phyloP scores from a whole-genome alignment of 1,284 basidiomycete genomes.

The Sanghuangporus weigelae region DNA sequence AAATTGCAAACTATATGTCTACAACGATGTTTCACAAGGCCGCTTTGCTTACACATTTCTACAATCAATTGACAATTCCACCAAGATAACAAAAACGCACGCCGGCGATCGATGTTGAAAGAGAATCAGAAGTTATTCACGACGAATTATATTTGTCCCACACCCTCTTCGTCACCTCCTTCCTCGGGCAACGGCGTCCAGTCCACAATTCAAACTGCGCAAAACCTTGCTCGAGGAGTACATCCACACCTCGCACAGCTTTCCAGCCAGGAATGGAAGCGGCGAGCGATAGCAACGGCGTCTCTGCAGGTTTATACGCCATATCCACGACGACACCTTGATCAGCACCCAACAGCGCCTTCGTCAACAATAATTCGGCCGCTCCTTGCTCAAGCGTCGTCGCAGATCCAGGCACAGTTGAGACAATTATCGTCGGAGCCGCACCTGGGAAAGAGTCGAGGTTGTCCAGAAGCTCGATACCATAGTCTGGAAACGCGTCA shows the following conservation, averaged over 20 bases:
- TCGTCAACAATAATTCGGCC: conserved; percentile 49
- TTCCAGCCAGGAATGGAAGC: conserved; percentile 50
- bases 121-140: no score
- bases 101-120: no score
- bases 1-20: not conserved
- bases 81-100: no score
- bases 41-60: no score
- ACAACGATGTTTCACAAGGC: no score
- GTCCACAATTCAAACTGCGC: conserved; percentile 47
- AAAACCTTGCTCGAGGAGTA: conserved; percentile 47
- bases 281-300: conserved; percentile 66
- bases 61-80: no score
- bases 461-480: conserved; percentile 55
- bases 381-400: conserved; percentile 39
- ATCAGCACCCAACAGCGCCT: conserved; percentile 42
- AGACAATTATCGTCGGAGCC: conserved; percentile 71
- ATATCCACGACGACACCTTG: conserved; percentile 80
- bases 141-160: conserved; percentile 38
- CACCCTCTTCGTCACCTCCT: conserved; percentile 42
- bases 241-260: conserved; percentile 84
- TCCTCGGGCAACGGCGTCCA: conserved; percentile 48
- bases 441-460: conserved; percentile 49
- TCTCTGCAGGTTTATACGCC: conserved; percentile 84
- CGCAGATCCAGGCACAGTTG: conserved; percentile 79
- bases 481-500: conserved; percentile 60